Evolutionary conservation across 148 eudicot species (phyloP).

Genomic region (Tetragonia tetragonoides): DNA sequence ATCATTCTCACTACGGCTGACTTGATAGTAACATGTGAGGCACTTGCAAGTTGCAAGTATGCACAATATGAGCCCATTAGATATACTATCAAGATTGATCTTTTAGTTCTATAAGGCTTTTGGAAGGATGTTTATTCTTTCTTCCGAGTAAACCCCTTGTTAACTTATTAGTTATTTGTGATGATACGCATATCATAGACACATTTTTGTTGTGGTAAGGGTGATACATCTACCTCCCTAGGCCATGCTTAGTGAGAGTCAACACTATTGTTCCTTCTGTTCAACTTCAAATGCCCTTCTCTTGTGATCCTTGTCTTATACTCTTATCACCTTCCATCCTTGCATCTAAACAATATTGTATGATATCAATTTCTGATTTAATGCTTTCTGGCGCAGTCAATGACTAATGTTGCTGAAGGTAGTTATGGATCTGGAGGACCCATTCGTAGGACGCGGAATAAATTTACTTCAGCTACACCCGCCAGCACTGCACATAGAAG

Average conservation of each 20-base stretch:
- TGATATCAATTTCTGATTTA: not conserved
- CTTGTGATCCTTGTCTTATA: not conserved
- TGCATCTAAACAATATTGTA: not conserved
- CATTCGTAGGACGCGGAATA: conserved; percentile 54
- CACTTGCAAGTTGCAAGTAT: not conserved
- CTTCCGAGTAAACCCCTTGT: not conserved
- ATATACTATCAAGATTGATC: not conserved
- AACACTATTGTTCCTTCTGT: not conserved
- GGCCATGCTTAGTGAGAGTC: not conserved
- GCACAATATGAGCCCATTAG: not conserved
- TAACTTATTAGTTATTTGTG: not conserved
- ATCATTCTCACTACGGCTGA: not conserved
- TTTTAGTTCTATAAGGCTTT: not conserved
- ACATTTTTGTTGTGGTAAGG: too few species aligned
- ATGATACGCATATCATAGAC: not conserved
- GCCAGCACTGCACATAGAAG: conserved; percentile 40
- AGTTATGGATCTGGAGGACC: conserved; percentile 73
- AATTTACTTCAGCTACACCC: conserved; percentile 51
- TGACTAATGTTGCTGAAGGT: conserved; percentile 32
- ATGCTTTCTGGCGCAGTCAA: conserved; percentile 31
- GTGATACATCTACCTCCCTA: not conserved
- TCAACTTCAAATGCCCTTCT: not conserved
- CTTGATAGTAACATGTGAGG: not conserved
- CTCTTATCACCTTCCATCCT: not conserved
- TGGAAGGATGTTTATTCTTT: not conserved